Evolutionary conservation across 768 basidiomycete species (phyloP).

Genomic region (Dacryopinax spathularia): DNA sequence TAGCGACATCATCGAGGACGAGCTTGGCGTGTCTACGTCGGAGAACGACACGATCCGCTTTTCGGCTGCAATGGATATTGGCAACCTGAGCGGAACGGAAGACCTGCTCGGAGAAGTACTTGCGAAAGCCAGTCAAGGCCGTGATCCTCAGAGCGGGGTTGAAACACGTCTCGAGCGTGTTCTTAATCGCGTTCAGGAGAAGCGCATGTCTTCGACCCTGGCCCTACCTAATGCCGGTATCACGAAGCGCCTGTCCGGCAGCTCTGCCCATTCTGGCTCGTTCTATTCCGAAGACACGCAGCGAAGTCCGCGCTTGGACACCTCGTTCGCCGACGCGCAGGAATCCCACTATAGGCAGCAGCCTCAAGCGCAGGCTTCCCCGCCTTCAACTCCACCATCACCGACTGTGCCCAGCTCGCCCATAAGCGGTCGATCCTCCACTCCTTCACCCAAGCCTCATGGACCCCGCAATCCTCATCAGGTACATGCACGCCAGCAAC

Average conservation of each 20-base stretch:
- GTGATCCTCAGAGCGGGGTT: neutral
- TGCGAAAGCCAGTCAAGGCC: neutral
- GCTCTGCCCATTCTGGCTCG: neutral
- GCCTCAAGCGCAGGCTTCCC: neutral
- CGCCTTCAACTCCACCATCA: constrained; percentile 9
- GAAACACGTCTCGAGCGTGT: neutral
- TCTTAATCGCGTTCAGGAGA: neutral
- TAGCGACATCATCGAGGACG: constrained; percentile 82
- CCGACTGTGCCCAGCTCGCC: neutral
- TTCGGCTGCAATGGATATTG: neutral
- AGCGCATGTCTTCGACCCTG: neutral
- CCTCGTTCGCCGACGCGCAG: neutral
- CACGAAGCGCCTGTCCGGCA: neutral
- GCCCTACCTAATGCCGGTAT: neutral
- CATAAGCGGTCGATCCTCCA: constrained; percentile 25
- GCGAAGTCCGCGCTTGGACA: neutral
- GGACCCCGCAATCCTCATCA: constrained; percentile 33
- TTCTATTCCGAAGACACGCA: neutral
- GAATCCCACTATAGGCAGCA: neutral
- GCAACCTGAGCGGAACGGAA: neutral
- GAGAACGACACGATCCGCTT: neutral
- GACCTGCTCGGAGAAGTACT: neutral
- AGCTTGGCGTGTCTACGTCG: constrained; percentile 41
- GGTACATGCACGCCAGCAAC: constrained; percentile 26
- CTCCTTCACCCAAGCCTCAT: constrained; percentile 4